Evolutionary conservation across 768 basidiomycete species (phyloP), one percentile per base, ranked within the genome.

Genomic region (Tremella mesenterica): DNA sequence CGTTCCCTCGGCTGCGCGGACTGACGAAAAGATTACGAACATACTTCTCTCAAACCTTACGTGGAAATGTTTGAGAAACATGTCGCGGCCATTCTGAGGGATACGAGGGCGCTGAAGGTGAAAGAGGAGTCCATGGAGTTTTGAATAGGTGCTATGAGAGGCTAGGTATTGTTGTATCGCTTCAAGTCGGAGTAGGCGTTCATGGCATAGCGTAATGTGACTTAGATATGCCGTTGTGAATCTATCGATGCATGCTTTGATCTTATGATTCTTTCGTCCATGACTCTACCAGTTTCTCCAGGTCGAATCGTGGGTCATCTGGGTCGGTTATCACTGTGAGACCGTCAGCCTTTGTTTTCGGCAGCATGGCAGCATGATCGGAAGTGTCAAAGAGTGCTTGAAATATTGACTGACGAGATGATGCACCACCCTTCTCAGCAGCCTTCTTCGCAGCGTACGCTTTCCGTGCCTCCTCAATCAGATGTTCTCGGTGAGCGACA

Each of bases 291-390:
- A 95, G 76, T 75, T 89, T 89, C 79, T 97, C 93, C 72, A 96
- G 79, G 79, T 96, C 91, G 76, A 96, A 99, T 60, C 81, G 83
- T 49, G 93, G 89, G 75, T 96, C 84, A 64, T 96, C 93, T 36
- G 91, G 88, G 79, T 99, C 83, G 60, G 89, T 85, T 60, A 95
- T 78, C 61, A 93, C 91, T 92, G 74, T 3, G 38, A 13, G 20
- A 39, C 9, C 34, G 26, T 46, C 44, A 46, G 20, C 44, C 28
- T 25, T 7, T 16, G 4, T 21, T 46, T 25, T 26, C 5, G 20
- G 28, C 43, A 10, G 43, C 10, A 10, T 10, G 10, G 23, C 13
- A n/a, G 18, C 53, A 18, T 25, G 21, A 3, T 26, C 21, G 44
- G 52, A n/a, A n/a, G n/a, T n/a, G n/a, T n/a, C n/a, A n/a, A n/a